Conservation (phyloP, 371 early-diverging fungal genomes). For the Lichtheimia hyalospora region DNA sequence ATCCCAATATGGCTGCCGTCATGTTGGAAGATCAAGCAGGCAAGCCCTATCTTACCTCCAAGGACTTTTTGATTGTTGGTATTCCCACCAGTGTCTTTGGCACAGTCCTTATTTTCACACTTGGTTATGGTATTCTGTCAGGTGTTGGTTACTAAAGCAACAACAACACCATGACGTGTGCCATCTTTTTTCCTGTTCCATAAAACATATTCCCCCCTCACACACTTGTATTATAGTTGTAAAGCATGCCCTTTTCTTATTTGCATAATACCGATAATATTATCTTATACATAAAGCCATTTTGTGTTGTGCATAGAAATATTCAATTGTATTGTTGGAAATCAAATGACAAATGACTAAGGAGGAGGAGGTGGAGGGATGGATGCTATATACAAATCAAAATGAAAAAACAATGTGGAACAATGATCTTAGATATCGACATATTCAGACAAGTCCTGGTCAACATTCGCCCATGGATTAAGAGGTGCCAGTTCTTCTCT, state of each 20-base stretch:
- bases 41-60: constrained; percentile 78
- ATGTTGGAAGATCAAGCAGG: constrained; percentile 91
- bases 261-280: constrained; percentile 1
- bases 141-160: constrained; percentile 48
- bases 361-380: no score
- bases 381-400: no score
- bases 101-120: constrained; percentile 69
- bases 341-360: no score
- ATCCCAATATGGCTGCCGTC: constrained; percentile 97
- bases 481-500: no score
- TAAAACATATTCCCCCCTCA: neutral
- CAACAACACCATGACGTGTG: neutral
- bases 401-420: no score
- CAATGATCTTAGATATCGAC: no score
- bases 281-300: no score
- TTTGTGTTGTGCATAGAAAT: no score
- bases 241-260: neutral
- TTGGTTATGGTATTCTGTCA: constrained; percentile 75
- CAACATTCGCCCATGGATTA: no score
- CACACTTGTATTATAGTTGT: neutral
- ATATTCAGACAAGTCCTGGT: no score
- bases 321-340: no score
- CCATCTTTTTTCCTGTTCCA: neutral
- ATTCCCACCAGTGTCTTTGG: constrained; percentile 74
- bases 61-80: constrained; percentile 87